Conservation (phyloP, 2,329 filamentous ascomycete genomes). For the Parasarocladium wereldwijsianum region DNA sequence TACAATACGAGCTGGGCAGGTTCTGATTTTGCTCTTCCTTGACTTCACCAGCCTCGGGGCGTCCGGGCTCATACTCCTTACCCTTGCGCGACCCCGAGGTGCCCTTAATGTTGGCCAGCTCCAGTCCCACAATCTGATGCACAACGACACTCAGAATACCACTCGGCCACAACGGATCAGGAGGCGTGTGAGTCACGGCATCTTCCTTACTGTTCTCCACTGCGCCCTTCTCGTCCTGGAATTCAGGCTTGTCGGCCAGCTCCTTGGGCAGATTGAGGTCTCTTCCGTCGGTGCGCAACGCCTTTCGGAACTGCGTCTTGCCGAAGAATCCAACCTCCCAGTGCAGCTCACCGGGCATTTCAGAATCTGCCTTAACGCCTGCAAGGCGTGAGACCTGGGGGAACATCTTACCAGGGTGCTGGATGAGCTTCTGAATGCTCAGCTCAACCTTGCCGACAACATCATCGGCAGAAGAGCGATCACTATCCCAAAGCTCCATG, state of each 20-base stretch:
- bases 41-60: slow-evolving; percentile 64
- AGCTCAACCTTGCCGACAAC: slow-evolving; percentile 90
- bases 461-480: slow-evolving; percentile 82
- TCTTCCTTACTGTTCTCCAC: slow-evolving; percentile 61
- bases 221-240: slow-evolving; percentile 67
- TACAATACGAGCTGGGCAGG: slow-evolving; percentile 86
- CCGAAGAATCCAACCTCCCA: slow-evolving; percentile 96
- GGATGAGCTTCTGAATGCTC: slow-evolving; percentile 87
- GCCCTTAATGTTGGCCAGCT: slow-evolving; percentile 82
- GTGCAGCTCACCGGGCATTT: slow-evolving; percentile 85
- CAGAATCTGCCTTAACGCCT: slow-evolving; percentile 68
- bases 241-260: slow-evolving; percentile 56
- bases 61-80: slow-evolving; percentile 78
- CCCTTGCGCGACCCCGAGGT: slow-evolving; percentile 69
- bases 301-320: slow-evolving; percentile 76
- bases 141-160: slow-evolving; percentile 76
- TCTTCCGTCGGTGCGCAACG: slow-evolving; percentile 75
- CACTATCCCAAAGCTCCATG: slow-evolving; percentile 92
- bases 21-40: slow-evolving; percentile 70
- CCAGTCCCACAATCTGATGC: slow-evolving; percentile 90
- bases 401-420: slow-evolving; percentile 84
- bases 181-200: slow-evolving; percentile 76
- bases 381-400: slow-evolving; percentile 71
- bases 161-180: slow-evolving; percentile 91
- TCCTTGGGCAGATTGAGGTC: slow-evolving; percentile 61